Conservation (phyloP, 2,329 filamentous ascomycete genomes). For the Neonectria ditissima region DNA sequence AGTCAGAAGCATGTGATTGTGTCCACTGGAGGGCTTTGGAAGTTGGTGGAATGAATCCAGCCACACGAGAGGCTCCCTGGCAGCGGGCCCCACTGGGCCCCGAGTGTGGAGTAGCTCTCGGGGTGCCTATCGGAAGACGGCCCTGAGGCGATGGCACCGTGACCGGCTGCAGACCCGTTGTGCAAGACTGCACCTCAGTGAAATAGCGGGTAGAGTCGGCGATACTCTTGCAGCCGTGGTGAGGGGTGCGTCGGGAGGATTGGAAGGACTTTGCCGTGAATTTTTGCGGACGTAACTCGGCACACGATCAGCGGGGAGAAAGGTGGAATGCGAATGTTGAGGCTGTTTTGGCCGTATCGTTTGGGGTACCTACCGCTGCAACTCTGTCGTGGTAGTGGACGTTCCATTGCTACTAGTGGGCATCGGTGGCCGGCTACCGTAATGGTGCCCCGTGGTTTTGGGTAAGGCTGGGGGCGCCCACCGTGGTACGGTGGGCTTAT, state of each 20-base stretch:
- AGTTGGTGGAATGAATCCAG: conserved; percentile 27
- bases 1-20: conserved; percentile 29
- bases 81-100: conserved; percentile 34
- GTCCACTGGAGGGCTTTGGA: conserved; percentile 22
- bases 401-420: conserved; percentile 9
- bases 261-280: not conserved
- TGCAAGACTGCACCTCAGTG: conserved; percentile 29
- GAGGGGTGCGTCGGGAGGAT: not conserved
- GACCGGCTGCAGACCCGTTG: conserved; percentile 37
- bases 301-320: conserved; percentile 35
- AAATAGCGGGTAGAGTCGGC: conserved; percentile 38
- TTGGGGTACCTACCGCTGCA: conserved; percentile 2
- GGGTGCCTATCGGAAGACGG: conserved; percentile 44
- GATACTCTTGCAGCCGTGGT: conserved; percentile 4
- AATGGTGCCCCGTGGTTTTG: conserved; percentile 30
- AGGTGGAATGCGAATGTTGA: conserved; percentile 18
- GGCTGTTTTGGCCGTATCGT: not conserved
- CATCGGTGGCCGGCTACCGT: conserved; percentile 3
- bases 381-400: conserved; percentile 7
- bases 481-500: conserved; percentile 9
- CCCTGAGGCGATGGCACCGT: conserved; percentile 40
- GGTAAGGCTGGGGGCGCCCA: conserved; percentile 28
- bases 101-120: conserved; percentile 37
- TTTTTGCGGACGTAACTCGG: conserved; percentile 8
- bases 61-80: conserved; percentile 12